These are phyloP conservation scores for Trichoderma sp. DNA, from an alignment of 2,329 filamentous ascomycete species.

Conservation along the genomic window DNA sequence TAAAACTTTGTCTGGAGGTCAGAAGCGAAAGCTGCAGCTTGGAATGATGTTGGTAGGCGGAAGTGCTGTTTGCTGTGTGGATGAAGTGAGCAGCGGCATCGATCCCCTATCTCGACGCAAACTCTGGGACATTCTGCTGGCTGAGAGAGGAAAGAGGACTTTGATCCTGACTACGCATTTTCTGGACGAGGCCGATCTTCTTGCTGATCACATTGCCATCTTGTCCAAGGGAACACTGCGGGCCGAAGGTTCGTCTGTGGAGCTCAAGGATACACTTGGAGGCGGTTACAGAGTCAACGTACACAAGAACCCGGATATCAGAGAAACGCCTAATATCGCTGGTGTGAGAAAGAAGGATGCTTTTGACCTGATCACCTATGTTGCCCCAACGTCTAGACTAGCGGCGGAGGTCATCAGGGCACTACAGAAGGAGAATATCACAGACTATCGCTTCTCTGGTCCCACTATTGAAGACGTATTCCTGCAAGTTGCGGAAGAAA, in stretches of 20 bases:
- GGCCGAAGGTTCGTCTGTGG: conserved; percentile 79
- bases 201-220: conserved; percentile 86
- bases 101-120: conserved; percentile 84
- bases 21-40: conserved; percentile 88
- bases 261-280: conserved; percentile 77
- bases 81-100: conserved; percentile 85
- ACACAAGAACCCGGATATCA: conserved; percentile 54
- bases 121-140: conserved; percentile 90
- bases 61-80: conserved; percentile 82
- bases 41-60: conserved; percentile 95
- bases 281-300: conserved; percentile 82
- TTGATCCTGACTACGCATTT: conserved; percentile 92
- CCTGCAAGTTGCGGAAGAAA: conserved; percentile 78
- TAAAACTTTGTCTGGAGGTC: conserved; percentile 80
- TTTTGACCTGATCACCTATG: conserved; percentile 72
- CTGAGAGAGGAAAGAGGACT: conserved; percentile 76
- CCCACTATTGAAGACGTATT: conserved; percentile 95
- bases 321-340: conserved; percentile 49
- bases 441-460: conserved; percentile 80
- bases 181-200: conserved; percentile 84
- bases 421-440: conserved; percentile 64
- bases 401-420: conserved; percentile 69
- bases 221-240: conserved; percentile 80
- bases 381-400: conserved; percentile 64
- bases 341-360: conserved; percentile 56